Percentiles rank a stretch among this genome's conserved stretches.
These are phyloP conservation scores for Paraphoma sp. DNA, from an alignment of 2,329 filamentous ascomycete species.

Conservation along the genomic window DNA sequence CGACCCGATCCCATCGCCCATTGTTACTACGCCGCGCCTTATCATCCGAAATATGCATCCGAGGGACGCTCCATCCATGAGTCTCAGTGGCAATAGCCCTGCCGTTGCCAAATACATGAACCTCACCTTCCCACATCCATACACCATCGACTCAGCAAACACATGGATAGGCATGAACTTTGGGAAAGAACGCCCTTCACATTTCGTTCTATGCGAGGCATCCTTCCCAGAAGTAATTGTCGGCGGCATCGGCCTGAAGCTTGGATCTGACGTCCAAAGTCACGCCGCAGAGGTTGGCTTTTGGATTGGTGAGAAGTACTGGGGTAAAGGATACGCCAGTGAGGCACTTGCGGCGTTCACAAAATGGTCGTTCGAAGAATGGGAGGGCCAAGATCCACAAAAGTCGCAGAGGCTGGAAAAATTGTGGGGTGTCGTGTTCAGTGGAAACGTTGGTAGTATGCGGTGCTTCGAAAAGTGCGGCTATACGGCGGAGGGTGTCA, in stretches of 20 bases:
- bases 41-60: slow-evolving; percentile 40
- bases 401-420: slow-evolving; percentile 32
- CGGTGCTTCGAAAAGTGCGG: slow-evolving; percentile 48
- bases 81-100: slow-evolving; percentile 36
- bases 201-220: slow-evolving; percentile 27
- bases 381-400: slow-evolving; percentile 5
- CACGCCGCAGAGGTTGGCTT: slow-evolving; percentile 51
- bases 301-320: slow-evolving; percentile 49
- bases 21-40: slow-evolving; percentile 36
- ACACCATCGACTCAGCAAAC: slow-evolving; percentile 41
- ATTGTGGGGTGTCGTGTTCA: slow-evolving; percentile 38
- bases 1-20: slow-evolving; percentile 33
- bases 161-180: slow-evolving; percentile 46
- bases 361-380: slow-evolving; percentile 40
- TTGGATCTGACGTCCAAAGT: slow-evolving; percentile 41
- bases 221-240: slow-evolving; percentile 27
- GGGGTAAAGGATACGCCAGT: slow-evolving; percentile 44
- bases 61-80: slow-evolving; percentile 35
- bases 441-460: slow-evolving; percentile 45
- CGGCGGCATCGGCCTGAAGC: slow-evolving; percentile 49
- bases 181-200: slow-evolving; percentile 9
- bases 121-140: slow-evolving; percentile 48
- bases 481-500: slow-evolving; percentile 45
- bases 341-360: slow-evolving; percentile 44
- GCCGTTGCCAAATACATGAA: slow-evolving; percentile 46